These are phyloP conservation scores for Beauveria rudraprayagi DNA, from an alignment of 2,329 filamentous ascomycete species.

Conservation along the genomic window DNA sequence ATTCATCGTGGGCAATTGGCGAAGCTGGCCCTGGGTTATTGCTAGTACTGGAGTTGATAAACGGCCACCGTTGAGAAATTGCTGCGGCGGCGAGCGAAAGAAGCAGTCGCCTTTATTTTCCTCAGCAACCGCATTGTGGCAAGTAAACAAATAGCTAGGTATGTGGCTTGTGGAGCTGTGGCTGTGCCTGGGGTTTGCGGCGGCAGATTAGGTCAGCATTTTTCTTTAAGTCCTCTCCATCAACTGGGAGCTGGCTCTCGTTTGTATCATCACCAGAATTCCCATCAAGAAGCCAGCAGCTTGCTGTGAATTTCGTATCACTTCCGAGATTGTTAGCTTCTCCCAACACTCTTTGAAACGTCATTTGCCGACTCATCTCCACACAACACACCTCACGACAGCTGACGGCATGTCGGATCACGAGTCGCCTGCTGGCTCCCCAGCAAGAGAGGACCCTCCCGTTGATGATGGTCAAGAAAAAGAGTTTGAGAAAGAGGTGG, in stretches of 20 bases:
- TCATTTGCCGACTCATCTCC: background rate
- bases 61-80: background rate
- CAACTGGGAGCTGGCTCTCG: background rate
- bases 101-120: constrained; percentile 7
- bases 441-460: constrained; percentile 21
- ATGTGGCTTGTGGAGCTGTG: background rate
- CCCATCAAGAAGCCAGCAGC: too few species aligned
- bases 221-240: background rate
- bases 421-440: constrained; percentile 33
- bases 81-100: background rate
- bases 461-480: constrained; percentile 35
- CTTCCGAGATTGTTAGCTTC: background rate
- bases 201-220: constrained; percentile 8
- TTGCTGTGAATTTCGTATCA: background rate
- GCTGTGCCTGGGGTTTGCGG: background rate
- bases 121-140: constrained; percentile 6
- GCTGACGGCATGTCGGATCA: constrained; percentile 35
- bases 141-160: constrained; percentile 12
- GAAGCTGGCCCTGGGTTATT: background rate
- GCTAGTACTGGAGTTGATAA: background rate
- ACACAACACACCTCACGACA: background rate
- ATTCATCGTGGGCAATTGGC: constrained; percentile 33
- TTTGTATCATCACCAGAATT: background rate
- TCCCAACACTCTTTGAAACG: background rate
- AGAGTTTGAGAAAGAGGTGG: constrained; percentile 33